Conservation (phyloP, 1,284 basidiomycete species). For the Cryptococcus floricola region DNA sequence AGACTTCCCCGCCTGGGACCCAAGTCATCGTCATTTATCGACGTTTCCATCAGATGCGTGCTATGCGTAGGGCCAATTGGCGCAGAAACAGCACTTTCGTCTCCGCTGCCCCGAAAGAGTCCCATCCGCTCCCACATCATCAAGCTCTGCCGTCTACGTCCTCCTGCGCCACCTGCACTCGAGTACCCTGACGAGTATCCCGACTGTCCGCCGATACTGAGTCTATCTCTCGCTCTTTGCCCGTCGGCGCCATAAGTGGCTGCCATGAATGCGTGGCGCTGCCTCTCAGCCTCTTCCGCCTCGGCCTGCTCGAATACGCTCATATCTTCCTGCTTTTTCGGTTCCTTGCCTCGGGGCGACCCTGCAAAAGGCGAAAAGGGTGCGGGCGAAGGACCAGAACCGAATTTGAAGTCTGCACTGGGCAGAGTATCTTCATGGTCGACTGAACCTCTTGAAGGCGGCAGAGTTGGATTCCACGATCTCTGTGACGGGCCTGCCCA, state of each 20-base stretch:
- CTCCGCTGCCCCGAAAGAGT: conserved; percentile 6
- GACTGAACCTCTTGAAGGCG: conserved; percentile 28
- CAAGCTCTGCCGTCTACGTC: conserved; percentile 34
- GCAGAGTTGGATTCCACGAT: conserved; percentile 29
- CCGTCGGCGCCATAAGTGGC: conserved; percentile 45
- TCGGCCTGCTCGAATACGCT: conserved; percentile 41
- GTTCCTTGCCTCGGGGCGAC: conserved; percentile 12
- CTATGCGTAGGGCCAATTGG: neutral
- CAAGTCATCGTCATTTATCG: conserved; percentile 7
- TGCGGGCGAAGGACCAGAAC: conserved; percentile 14
- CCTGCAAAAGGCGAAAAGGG: conserved; percentile 13
- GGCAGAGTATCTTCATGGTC: conserved; percentile 20
- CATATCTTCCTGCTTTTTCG: conserved; percentile 12
- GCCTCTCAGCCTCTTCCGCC: conserved; percentile 46
- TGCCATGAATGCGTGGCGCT: conserved; percentile 42
- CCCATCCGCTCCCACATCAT: conserved; percentile 41
- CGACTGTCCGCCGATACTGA: conserved; percentile 34
- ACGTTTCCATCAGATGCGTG: neutral
- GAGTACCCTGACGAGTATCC: neutral
- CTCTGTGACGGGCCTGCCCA: conserved; percentile 20
- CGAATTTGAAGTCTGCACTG: conserved; percentile 36
- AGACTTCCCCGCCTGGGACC: conserved; percentile 33
- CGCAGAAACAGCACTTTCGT: neutral
- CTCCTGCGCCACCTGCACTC: conserved; percentile 5
- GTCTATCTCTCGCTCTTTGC: conserved; percentile 35